These are phyloP conservation scores for Rutstroemia sp. DNA, from an alignment of 2,329 filamentous ascomycete species.

Conservation along the genomic window DNA sequence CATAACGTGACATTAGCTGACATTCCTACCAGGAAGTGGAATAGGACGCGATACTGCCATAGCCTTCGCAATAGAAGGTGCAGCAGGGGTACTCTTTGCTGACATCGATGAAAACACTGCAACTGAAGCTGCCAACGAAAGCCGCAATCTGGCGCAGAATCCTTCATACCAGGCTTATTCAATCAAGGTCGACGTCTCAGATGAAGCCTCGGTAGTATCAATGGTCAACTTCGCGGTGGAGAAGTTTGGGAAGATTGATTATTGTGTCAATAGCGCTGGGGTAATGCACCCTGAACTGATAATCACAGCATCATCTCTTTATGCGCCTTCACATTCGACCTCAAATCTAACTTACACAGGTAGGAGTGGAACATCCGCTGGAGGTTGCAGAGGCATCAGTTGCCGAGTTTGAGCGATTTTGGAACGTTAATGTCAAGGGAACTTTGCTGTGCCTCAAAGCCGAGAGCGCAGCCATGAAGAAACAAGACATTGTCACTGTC, in stretches of 20 bases:
- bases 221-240: background rate
- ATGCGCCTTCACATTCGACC: too few species aligned
- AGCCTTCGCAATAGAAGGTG: constrained; percentile 6
- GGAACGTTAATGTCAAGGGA: constrained; percentile 6
- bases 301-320: background rate
- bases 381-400: constrained; percentile 3
- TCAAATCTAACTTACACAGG: background rate
- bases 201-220: background rate
- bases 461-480: constrained; percentile 1
- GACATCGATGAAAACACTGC: constrained; percentile 7
- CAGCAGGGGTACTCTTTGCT: constrained; percentile 1
- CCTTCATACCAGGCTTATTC: background rate
- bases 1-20: background rate
- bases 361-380: constrained; percentile 1
- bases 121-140: background rate
- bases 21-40: constrained; percentile 3
- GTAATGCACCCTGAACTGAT: constrained; percentile 1
- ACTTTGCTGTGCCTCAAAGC: constrained; percentile 6
- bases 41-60: constrained; percentile 9
- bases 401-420: constrained; percentile 8
- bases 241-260: constrained; percentile 11
- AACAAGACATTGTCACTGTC: background rate
- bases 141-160: background rate
- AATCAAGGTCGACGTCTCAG: constrained; percentile 4
- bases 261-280: constrained; percentile 11